Evolutionary conservation across 2,329 filamentous ascomycete genomes (phyloP).

Genomic region (Madurella fahalii): DNA sequence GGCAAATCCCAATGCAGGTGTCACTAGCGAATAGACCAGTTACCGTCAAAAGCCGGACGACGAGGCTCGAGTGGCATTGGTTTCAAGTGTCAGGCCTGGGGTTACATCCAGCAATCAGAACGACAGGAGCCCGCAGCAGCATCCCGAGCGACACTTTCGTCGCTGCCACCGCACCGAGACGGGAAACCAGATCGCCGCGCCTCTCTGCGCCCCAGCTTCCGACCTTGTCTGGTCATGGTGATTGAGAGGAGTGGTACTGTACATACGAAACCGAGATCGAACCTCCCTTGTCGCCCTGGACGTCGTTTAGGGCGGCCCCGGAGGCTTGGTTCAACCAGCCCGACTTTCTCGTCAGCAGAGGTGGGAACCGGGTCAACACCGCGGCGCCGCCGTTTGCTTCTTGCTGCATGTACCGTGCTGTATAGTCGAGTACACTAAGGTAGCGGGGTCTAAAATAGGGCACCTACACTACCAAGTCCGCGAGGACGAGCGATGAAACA

Average conservation of each 20-base stretch:
- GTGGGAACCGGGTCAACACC: too few species aligned
- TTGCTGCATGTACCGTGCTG: too few species aligned
- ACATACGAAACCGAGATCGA: background rate
- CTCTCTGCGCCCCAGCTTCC: background rate
- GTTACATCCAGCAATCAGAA: constrained; percentile 20
- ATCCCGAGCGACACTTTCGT: constrained; percentile 13
- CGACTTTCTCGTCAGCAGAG: too few species aligned
- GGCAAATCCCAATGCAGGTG: constrained; percentile 6
- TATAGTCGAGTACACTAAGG: too few species aligned
- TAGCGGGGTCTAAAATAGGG: too few species aligned
- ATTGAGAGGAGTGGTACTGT: background rate
- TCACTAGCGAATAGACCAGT: background rate
- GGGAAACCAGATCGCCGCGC: constrained; percentile 8
- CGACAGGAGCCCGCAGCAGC: constrained; percentile 7
- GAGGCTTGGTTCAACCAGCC: too few species aligned
- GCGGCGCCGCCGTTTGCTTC: too few species aligned
- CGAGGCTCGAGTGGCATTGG: constrained; percentile 1
- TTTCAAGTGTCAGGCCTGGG: constrained; percentile 1
- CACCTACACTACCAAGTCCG: too few species aligned
- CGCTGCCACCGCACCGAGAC: constrained; percentile 8
- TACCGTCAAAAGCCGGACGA: constrained; percentile 5
- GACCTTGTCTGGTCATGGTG: background rate
- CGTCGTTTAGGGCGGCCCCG: too few species aligned
- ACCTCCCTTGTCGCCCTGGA: too few species aligned
- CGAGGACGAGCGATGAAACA: too few species aligned